phyloP scores from a whole-genome alignment of 306 rosid species.

The Malus domestica region ASM211411v1 NC_041798.1:22488501-22489000 shows the following conservation, averaged over 20 bases:
- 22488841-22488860: conserved; percentile 99
- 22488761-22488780: conserved; percentile 99
- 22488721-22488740: conserved; percentile 6
- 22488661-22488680: not conserved
- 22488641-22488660: not conserved
- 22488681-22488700: not conserved
- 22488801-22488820: conserved; percentile 98
- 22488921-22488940: conserved; percentile 1
- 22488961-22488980: not conserved
- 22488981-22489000: not conserved
- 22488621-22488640: not conserved
- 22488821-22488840: conserved; percentile 97
- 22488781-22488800: conserved; percentile 78
- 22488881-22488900: conserved; percentile 61
- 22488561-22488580: not conserved
- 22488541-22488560: not conserved
- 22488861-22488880: conserved; percentile 94
- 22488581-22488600: not conserved
- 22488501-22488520: not conserved
- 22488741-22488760: conserved; percentile 21
- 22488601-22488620: not conserved
- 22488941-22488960: not conserved
- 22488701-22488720: conserved; percentile 5
- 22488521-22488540: conserved; percentile 6
- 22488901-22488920: conserved; percentile 79